Conservation (phyloP, 139 green algal genomes). For the Dunaliella primolecta region DNA sequence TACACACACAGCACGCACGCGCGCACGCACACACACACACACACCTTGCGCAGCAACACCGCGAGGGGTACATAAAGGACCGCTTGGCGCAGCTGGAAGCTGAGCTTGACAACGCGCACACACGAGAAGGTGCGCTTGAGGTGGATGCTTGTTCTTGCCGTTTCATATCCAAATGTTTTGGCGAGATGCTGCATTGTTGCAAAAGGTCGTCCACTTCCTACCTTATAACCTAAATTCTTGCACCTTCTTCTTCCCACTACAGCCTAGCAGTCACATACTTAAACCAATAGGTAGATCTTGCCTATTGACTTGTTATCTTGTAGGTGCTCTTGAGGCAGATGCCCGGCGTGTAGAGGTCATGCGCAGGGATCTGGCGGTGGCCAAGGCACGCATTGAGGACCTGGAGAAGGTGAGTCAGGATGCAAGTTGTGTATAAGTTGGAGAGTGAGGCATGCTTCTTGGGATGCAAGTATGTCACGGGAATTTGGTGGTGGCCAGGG, state of each 20-base stretch:
- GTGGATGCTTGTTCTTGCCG: too few relatives aligned
- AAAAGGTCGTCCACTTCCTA: not conserved
- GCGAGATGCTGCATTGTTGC: not conserved
- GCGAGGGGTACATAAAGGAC: conserved; percentile 46
- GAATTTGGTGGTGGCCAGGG: conserved; percentile 37
- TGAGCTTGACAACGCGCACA: conserved; percentile 21
- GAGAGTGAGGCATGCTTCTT: not conserved
- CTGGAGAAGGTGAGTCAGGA: conserved; percentile 29
- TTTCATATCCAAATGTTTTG: not conserved
- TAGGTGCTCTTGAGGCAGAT: too few relatives aligned
- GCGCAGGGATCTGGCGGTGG: conserved; percentile 35
- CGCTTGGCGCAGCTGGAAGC: conserved; percentile 35
- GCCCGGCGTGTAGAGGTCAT: conserved; percentile 30
- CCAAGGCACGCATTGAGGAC: conserved; percentile 44
- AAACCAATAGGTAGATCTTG: too few relatives aligned
- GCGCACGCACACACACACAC: not conserved
- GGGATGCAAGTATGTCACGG: conserved; percentile 32
- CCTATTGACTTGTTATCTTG: too few relatives aligned
- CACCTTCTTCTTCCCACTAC: too few relatives aligned
- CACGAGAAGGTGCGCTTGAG: conserved; percentile 32
- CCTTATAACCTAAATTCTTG: not conserved
- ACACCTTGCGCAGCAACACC: conserved; percentile 15
- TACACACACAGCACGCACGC: not conserved
- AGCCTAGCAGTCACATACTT: too few relatives aligned
- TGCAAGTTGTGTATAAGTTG: too few relatives aligned